phyloP scores from a whole-genome alignment of 176 grass and related monocot genomes.

The Oryza meyeriana region DNA sequence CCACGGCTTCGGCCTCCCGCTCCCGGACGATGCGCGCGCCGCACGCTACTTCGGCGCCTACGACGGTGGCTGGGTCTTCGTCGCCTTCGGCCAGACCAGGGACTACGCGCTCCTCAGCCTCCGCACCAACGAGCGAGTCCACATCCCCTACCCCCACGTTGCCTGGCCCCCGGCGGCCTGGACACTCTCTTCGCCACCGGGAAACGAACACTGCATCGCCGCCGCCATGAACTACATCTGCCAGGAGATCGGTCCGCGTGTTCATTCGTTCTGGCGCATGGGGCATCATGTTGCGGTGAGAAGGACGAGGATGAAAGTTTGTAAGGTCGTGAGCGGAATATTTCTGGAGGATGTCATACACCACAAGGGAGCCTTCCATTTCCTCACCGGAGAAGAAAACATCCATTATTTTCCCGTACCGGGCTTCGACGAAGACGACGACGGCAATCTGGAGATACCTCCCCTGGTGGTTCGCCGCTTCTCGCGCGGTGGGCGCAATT shows the following conservation, averaged over 20 bases:
- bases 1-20: background rate
- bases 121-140: background rate
- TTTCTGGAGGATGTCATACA: background rate
- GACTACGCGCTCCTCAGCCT: background rate
- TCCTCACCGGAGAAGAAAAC: background rate
- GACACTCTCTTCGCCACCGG: background rate
- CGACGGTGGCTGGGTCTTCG: background rate
- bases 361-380: background rate
- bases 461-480: background rate
- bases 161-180: background rate
- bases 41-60: background rate
- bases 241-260: background rate
- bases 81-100: background rate
- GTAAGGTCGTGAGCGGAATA: background rate
- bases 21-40: too few relatives aligned
- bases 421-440: background rate
- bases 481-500: background rate
- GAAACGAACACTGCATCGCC: background rate
- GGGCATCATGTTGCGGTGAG: background rate
- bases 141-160: background rate
- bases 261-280: background rate
- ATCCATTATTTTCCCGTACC: background rate
- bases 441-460: background rate
- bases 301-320: background rate
- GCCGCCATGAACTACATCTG: background rate